phyloP scores from a whole-genome alignment of 176 grass and related monocot genomes.

The Luzula sylvatica region DNA sequence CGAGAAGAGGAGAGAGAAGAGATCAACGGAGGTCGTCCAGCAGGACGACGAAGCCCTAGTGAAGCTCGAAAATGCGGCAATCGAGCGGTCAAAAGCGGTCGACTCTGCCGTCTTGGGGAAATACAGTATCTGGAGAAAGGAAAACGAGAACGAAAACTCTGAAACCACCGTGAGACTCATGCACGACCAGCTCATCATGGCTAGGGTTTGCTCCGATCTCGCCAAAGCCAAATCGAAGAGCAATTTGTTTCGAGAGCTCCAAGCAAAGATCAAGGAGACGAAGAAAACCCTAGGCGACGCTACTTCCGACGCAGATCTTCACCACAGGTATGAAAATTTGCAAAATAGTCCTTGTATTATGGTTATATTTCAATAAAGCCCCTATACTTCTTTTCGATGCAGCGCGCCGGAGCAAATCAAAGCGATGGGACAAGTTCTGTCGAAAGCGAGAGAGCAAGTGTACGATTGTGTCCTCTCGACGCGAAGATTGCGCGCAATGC shows the following conservation, averaged over 20 bases:
- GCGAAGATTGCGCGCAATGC: constrained; percentile 80
- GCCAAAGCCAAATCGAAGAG: constrained; percentile 57
- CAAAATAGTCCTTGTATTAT: not conserved
- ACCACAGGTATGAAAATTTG: constrained; percentile 40
- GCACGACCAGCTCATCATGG: constrained; percentile 97
- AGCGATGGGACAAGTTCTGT: constrained; percentile 82
- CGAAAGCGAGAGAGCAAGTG: constrained; percentile 74
- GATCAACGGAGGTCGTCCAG: constrained; percentile 56
- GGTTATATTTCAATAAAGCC: not conserved
- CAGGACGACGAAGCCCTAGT: constrained; percentile 79
- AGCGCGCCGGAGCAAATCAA: constrained; percentile 76
- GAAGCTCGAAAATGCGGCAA: constrained; percentile 81
- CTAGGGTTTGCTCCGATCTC: constrained; percentile 59
- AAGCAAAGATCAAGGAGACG: constrained; percentile 77
- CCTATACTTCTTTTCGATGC: not conserved
- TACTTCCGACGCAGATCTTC: constrained; percentile 76
- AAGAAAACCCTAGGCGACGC: constrained; percentile 75
- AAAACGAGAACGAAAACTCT: constrained; percentile 88
- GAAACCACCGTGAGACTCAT: constrained; percentile 92
- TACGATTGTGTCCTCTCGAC: constrained; percentile 70
- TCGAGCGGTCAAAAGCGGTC: constrained; percentile 84
- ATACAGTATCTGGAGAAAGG: constrained; percentile 95
- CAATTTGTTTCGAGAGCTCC: constrained; percentile 71
- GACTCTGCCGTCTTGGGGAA: constrained; percentile 95
- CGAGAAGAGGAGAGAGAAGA: constrained; percentile 77